Percentiles rank a stretch among this genome's conserved stretches.
These are phyloP conservation scores for Hydnomerulius pinastri DNA, from an alignment of 768 basidiomycete genomes.

Conservation along the genomic window DNA sequence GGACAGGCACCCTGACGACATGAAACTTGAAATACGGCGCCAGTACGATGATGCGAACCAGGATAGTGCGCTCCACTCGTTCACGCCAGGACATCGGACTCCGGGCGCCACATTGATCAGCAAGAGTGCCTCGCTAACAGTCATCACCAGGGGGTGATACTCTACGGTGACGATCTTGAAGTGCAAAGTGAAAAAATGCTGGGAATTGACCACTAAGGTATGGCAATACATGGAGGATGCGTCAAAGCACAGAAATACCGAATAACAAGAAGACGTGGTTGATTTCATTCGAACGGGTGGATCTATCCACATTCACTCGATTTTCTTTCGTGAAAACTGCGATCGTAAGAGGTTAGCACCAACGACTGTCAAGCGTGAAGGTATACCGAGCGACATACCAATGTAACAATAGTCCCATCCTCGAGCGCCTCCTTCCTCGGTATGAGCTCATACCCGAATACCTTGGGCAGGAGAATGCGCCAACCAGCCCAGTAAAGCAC, in stretches of 20 bases:
- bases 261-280: background rate
- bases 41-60: background rate
- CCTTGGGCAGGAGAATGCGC: constrained; percentile 49
- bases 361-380: background rate
- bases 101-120: too few relatives aligned
- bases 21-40: too few relatives aligned
- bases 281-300: background rate
- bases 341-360: background rate
- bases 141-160: too few relatives aligned
- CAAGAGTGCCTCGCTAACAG: too few relatives aligned
- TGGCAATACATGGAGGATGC: too few relatives aligned
- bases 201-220: too few relatives aligned
- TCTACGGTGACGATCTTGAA: too few relatives aligned
- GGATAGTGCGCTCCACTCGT: background rate
- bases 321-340: constrained; percentile 14
- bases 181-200: too few relatives aligned
- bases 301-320: background rate
- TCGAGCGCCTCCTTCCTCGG: constrained; percentile 48
- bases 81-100: background rate
- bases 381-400: constrained; percentile 38
- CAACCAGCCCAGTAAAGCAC: constrained; percentile 57
- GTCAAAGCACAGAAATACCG: background rate
- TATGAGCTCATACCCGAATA: constrained; percentile 50
- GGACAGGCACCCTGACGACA: background rate
- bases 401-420: constrained; percentile 56